Evolutionary conservation across 192 early-diverging fungal species (phyloP).

Genomic region (Gamsiella multidivaricata): DNA sequence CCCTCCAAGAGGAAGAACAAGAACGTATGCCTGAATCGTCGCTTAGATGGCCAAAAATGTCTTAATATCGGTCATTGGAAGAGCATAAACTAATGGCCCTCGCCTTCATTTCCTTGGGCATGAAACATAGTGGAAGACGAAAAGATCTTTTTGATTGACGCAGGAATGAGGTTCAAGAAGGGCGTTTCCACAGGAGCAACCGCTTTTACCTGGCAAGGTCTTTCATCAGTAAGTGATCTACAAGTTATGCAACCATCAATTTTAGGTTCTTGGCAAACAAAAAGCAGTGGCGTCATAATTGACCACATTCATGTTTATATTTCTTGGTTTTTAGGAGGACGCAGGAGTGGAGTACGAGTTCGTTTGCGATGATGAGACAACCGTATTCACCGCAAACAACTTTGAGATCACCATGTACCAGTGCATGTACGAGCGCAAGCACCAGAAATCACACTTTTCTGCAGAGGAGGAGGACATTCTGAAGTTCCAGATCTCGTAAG

Average conservation of each 20-base stretch:
- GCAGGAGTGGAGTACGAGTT: slow-evolving; percentile 57
- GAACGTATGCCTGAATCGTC: slow-evolving; percentile 33
- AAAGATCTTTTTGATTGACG: slow-evolving; percentile 76
- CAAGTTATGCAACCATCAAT: neutral
- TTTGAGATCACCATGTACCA: slow-evolving; percentile 73
- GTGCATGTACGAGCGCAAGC: slow-evolving; percentile 73
- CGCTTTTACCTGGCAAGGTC: slow-evolving; percentile 67
- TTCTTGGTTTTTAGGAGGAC: slow-evolving; percentile 39
- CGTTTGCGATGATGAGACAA: slow-evolving; percentile 57
- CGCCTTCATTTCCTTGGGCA: neutral
- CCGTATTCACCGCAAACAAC: slow-evolving; percentile 44
- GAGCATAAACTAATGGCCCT: neutral
- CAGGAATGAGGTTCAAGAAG: slow-evolving; percentile 59
- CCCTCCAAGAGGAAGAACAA: slow-evolving; percentile 64
- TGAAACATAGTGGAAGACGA: slow-evolving; percentile 68
- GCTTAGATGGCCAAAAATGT: neutral
- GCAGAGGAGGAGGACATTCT: slow-evolving; percentile 64
- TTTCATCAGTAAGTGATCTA: slow-evolving; percentile 43
- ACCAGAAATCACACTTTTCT: slow-evolving; percentile 56
- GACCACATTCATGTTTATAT: neutral
- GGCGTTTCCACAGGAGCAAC: slow-evolving; percentile 42
- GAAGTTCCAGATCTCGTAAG: slow-evolving; percentile 59
- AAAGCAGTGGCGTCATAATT: slow-evolving; percentile 3
- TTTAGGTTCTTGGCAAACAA: neutral
- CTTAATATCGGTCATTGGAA: neutral